Evolutionary conservation across 2,329 filamentous ascomycete species (phyloP), one percentile per base, ranked within the genome.

Genomic region (Colletotrichum spaethianum): DNA sequence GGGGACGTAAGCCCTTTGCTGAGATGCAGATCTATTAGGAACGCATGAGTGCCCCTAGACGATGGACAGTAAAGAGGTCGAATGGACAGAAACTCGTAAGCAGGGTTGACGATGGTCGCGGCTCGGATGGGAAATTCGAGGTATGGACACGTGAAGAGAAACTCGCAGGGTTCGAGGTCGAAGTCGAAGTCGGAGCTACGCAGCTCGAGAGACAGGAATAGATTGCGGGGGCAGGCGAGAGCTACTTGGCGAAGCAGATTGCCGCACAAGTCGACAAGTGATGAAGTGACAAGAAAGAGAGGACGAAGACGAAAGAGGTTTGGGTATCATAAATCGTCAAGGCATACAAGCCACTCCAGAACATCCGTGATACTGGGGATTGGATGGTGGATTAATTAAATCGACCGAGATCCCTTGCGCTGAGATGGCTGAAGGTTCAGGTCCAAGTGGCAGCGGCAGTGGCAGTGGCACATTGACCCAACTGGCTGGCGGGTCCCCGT

Each of bases 301-400:
- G 26, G 4, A 31, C n/a, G 23, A 38, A 40, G 33, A 57, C 20
- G 64, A 68, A 68, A 55, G 57, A 14, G 18, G 46, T 26, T 9
- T 31, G 65, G 59, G 44, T 72, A 61, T 70, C 70, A 72, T 72
- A 59, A 63, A 55, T 70, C 65, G 70, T 72, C 65, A 69, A 65
- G 52, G n/a, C 50, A 70, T 46, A 18, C 28, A 70, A 59, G 64
- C 53, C 53, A 8, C 5, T 59, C 31, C 20, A 69, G 59, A 33
- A 60, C 16, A 46, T 53, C 40, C 40, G 63, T 52, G 46, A 48
- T 26, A n/a, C 6, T 23, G 44, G 28, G 42, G 6, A 28, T 16
- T n/a, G 44, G 42, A 61, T 46, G 61, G 48, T 42, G 40, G 18
- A 70, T 55, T 48, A 55, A 63, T 42, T n/a, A 55, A 46, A 33